A percentile compares a stretch with the other conserved stretches of the same genome.
phyloP scores from a whole-genome alignment of 2,329 filamentous ascomycete species.

The Trichophaea hybrida region DNA sequence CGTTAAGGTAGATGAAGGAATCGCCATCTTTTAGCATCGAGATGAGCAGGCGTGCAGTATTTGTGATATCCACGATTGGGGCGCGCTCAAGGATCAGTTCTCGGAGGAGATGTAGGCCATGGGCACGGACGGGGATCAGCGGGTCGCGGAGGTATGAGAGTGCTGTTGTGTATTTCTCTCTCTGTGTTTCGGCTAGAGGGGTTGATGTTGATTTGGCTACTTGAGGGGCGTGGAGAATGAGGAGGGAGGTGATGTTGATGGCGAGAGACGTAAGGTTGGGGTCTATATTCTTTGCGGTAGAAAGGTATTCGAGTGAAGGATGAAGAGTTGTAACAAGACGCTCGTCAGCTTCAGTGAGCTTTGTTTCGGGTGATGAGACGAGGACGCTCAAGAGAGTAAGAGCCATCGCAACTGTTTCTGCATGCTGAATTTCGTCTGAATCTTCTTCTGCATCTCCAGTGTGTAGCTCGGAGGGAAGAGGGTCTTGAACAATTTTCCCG shows the following conservation, averaged over 20 bases:
- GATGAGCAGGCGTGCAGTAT: slow-evolving; percentile 48
- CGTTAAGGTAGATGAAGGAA: slow-evolving; percentile 56
- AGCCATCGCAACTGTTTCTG: slow-evolving; percentile 32
- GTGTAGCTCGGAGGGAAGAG: slow-evolving; percentile 6
- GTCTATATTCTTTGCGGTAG: slow-evolving; percentile 9
- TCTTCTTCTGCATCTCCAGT: slow-evolving; percentile 36
- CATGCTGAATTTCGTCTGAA: slow-evolving; percentile 28
- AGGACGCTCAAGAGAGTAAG: slow-evolving; percentile 33
- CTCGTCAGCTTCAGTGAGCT: slow-evolving; percentile 27
- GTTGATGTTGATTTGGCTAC: slow-evolving; percentile 17
- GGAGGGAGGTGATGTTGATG: slow-evolving; percentile 25
- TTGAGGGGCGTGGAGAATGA: slow-evolving; percentile 17
- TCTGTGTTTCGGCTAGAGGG: slow-evolving; percentile 35
- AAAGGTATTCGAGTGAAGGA: slow-evolving; percentile 23
- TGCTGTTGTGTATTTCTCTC: slow-evolving; percentile 47
- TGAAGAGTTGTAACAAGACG: slow-evolving; percentile 25
- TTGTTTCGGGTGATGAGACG: slow-evolving; percentile 29
- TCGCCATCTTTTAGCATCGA: slow-evolving; percentile 51
- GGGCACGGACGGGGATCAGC: slow-evolving; percentile 50
- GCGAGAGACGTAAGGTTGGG: slow-evolving; percentile 21
- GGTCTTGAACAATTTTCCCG: slow-evolving; percentile 30
- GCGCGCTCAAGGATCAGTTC: slow-evolving; percentile 42
- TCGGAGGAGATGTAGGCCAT: slow-evolving; percentile 48
- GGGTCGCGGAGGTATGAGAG: slow-evolving; percentile 51
- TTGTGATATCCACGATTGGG: slow-evolving; percentile 50